A percentile compares a stretch with the other conserved stretches of the same genome.
Evolutionary conservation across 1,284 basidiomycete species (phyloP).

Genomic region (Sporisorium scitamineum): DNA sequence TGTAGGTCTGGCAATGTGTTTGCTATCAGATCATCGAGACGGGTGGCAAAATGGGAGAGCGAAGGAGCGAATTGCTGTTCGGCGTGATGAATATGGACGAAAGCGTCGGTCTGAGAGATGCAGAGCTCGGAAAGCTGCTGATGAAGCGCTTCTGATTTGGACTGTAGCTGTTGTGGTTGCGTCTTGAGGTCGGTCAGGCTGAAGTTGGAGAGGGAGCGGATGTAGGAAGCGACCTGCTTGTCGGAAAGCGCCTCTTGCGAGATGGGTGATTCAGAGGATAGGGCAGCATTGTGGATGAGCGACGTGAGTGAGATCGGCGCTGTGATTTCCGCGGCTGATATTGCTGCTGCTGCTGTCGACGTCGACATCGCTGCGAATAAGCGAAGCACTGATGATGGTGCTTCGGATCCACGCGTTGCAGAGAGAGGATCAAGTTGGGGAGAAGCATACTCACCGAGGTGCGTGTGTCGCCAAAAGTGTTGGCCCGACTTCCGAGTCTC

Average conservation of each 20-base stretch:
- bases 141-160: slow-evolving; percentile 41
- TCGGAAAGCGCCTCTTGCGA: slow-evolving; percentile 23
- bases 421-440: neutral
- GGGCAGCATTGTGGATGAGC: slow-evolving; percentile 26
- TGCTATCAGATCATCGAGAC: slow-evolving; percentile 28
- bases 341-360: neutral
- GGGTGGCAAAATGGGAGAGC: slow-evolving; percentile 19
- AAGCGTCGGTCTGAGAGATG: slow-evolving; percentile 52
- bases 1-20: slow-evolving; percentile 32
- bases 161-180: slow-evolving; percentile 39
- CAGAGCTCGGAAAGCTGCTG: slow-evolving; percentile 50
- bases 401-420: too few relatives aligned
- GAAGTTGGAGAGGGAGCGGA: slow-evolving; percentile 48
- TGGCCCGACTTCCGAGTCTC: slow-evolving; percentile 40
- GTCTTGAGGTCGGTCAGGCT: slow-evolving; percentile 35
- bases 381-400: neutral
- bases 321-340: neutral
- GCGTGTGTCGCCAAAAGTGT: slow-evolving; percentile 11
- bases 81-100: slow-evolving; percentile 45
- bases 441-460: neutral
- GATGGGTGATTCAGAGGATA: slow-evolving; percentile 13
- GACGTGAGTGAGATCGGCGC: slow-evolving; percentile 14
- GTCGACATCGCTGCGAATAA: slow-evolving; percentile 5
- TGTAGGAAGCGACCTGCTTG: slow-evolving; percentile 39
- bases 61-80: slow-evolving; percentile 43